These are phyloP conservation scores for Lanmaoa pseudosensibilis DNA, from an alignment of 768 basidiomycete species.

Conservation along the genomic window DNA sequence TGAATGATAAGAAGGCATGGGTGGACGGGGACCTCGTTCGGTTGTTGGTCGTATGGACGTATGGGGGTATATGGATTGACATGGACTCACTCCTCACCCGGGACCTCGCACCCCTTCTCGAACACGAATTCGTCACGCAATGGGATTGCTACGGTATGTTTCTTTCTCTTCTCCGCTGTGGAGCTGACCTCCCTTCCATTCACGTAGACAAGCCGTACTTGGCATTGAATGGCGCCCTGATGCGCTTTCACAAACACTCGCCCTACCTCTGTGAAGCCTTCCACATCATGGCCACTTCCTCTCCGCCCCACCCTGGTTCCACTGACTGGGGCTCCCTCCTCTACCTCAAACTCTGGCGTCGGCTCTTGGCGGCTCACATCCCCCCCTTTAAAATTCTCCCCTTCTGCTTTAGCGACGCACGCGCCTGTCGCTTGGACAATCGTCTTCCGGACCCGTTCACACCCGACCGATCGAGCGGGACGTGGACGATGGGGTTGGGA, in stretches of 20 bases:
- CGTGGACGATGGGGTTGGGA: slow-evolving; percentile 68
- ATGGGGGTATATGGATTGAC: slow-evolving; percentile 95
- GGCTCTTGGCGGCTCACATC: slow-evolving; percentile 68
- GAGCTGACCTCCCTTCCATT: background rate
- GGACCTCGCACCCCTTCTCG: slow-evolving; percentile 80
- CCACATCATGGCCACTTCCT: slow-evolving; percentile 78
- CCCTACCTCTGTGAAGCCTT: slow-evolving; percentile 98
- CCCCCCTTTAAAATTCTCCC: slow-evolving; percentile 91
- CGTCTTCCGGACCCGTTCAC: slow-evolving; percentile 90
- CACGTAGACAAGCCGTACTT: slow-evolving; percentile 68
- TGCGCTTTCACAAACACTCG: slow-evolving; percentile 89
- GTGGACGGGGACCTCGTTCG: slow-evolving; percentile 93
- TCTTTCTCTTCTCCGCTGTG: background rate
- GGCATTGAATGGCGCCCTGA: slow-evolving; percentile 89
- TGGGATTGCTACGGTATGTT: slow-evolving; percentile 96
- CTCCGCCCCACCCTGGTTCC: slow-evolving; percentile 70
- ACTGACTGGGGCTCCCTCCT: slow-evolving; percentile 94
- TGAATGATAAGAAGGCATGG: slow-evolving; percentile 83
- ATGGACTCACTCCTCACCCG: slow-evolving; percentile 95
- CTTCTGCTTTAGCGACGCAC: slow-evolving; percentile 92
- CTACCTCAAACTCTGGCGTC: slow-evolving; percentile 89
- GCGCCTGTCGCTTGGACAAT: slow-evolving; percentile 90
- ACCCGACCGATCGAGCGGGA: slow-evolving; percentile 50
- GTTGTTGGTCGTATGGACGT: slow-evolving; percentile 82
- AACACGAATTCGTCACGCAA: slow-evolving; percentile 96